Evolutionary conservation across 2,329 filamentous ascomycete genomes (phyloP).

Genomic region (Fusarium lateritium): DNA sequence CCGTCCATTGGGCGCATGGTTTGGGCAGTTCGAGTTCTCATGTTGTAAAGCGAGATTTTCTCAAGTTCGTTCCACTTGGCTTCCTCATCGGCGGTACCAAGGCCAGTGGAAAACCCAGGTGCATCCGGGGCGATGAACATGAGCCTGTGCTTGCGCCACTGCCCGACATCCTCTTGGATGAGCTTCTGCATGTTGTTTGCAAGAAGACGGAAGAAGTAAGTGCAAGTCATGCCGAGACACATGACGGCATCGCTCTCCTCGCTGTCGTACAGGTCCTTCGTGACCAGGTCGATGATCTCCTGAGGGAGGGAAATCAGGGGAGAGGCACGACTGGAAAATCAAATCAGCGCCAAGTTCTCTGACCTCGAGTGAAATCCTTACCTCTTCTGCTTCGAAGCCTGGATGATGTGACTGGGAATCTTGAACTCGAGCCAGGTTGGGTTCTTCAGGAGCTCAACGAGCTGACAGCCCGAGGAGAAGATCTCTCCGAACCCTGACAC

Average conservation of each 20-base stretch:
- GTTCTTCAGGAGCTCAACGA: constrained; percentile 5
- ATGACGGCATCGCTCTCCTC: neutral
- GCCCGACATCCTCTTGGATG: neutral
- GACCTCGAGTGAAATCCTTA: neutral
- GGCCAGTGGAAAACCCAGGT: neutral
- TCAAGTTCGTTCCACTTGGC: neutral
- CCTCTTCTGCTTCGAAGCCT: constrained; percentile 10
- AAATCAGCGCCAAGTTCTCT: neutral
- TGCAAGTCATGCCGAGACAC: constrained; percentile 17
- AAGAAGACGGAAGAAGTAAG: constrained; percentile 27
- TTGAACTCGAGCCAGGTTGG: constrained; percentile 10
- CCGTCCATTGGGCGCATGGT: no score
- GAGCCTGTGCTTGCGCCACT: constrained; percentile 15
- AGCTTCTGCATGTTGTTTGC: neutral
- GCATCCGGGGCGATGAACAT: constrained; percentile 5
- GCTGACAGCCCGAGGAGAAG: neutral
- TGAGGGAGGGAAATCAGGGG: constrained; percentile 13
- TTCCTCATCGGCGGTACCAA: neutral
- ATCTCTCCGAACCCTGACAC: neutral
- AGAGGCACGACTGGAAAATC: neutral
- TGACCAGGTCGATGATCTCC: constrained; percentile 19
- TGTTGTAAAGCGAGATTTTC: neutral
- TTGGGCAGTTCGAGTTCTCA: neutral
- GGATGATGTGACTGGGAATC: neutral
- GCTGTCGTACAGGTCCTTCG: neutral